Evolutionary conservation across 2,329 filamentous ascomycete species (phyloP).

Genomic region (Alternaria postmessia): DNA sequence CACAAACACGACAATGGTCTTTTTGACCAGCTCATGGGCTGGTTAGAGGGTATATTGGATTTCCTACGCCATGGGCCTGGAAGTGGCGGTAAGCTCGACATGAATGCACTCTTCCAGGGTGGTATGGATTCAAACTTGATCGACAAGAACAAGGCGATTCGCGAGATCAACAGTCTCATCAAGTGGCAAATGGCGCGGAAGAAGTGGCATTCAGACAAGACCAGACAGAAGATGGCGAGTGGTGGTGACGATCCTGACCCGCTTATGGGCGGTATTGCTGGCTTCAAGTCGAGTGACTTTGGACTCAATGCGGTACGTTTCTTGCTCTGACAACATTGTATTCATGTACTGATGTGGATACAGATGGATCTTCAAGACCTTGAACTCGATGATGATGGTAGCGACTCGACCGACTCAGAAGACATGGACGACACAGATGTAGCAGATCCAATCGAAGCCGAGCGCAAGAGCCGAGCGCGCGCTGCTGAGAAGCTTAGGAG

Average conservation of each 20-base stretch:
- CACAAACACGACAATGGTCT: slow-evolving; percentile 96
- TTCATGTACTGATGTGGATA: slow-evolving; percentile 14
- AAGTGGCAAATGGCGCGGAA: slow-evolving; percentile 94
- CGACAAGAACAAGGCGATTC: slow-evolving; percentile 74
- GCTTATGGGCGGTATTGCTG: slow-evolving; percentile 49
- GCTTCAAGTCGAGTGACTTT: slow-evolving; percentile 85
- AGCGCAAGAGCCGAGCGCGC: slow-evolving; percentile 78
- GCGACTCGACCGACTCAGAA: slow-evolving; percentile 66
- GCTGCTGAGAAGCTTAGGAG: slow-evolving; percentile 81
- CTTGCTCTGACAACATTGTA: neutral
- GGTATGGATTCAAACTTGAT: slow-evolving; percentile 73
- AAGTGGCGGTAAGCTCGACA: slow-evolving; percentile 83
- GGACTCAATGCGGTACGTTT: slow-evolving; percentile 75
- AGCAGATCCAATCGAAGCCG: slow-evolving; percentile 85
- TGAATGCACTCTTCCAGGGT: slow-evolving; percentile 91
- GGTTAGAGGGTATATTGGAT: slow-evolving; percentile 94
- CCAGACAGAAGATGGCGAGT: slow-evolving; percentile 97
- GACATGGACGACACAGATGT: slow-evolving; percentile 72
- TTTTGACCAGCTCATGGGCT: slow-evolving; percentile 94
- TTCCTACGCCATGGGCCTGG: slow-evolving; percentile 85
- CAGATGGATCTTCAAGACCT: slow-evolving; percentile 83
- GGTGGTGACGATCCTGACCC: slow-evolving; percentile 62
- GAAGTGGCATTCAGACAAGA: slow-evolving; percentile 98
- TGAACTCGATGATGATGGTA: slow-evolving; percentile 74
- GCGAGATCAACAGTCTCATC: slow-evolving; percentile 86